These are phyloP conservation scores for Stropharia rugosoannulata DNA, from an alignment of 768 basidiomycete species.

Conservation along the genomic window DNA sequence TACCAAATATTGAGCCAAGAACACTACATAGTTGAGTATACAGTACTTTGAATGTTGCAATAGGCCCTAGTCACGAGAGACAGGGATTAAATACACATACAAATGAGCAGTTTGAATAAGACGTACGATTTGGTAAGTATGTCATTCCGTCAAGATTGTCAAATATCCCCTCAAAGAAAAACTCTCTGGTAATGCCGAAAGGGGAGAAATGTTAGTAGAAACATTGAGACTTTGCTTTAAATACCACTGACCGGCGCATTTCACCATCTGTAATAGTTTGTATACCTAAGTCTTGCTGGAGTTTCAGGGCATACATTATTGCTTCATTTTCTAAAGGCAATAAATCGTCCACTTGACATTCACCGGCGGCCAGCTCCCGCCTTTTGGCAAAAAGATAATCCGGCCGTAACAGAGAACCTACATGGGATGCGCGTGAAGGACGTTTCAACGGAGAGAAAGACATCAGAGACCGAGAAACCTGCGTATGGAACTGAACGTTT, in stretches of 20 bases:
- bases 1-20: slow-evolving; percentile 14
- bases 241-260: slow-evolving; percentile 31
- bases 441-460: slow-evolving; percentile 29
- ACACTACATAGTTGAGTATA: not conserved
- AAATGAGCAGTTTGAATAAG: not conserved
- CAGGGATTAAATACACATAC: not conserved
- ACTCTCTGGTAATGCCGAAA: slow-evolving; percentile 34
- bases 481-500: slow-evolving; percentile 10
- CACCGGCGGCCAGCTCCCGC: slow-evolving; percentile 37
- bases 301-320: slow-evolving; percentile 47
- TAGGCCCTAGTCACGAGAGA: slow-evolving; percentile 33
- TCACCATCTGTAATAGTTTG: slow-evolving; percentile 67
- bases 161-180: slow-evolving; percentile 68
- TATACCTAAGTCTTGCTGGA: slow-evolving; percentile 56
- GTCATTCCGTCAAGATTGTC: slow-evolving; percentile 66
- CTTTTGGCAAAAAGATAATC: slow-evolving; percentile 47
- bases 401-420: slow-evolving; percentile 63
- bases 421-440: slow-evolving; percentile 54
- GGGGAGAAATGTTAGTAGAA: not conserved
- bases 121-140: slow-evolving; percentile 46
- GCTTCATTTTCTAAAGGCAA: slow-evolving; percentile 49
- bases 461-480: slow-evolving; percentile 10
- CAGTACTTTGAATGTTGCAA: slow-evolving; percentile 49
- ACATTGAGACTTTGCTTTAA: not conserved
- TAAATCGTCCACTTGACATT: slow-evolving; percentile 44